Evolutionary conservation across 495 filamentous ascomycete genomes (phyloP).

Genomic region (Talaromyces nanjingensis): DNA sequence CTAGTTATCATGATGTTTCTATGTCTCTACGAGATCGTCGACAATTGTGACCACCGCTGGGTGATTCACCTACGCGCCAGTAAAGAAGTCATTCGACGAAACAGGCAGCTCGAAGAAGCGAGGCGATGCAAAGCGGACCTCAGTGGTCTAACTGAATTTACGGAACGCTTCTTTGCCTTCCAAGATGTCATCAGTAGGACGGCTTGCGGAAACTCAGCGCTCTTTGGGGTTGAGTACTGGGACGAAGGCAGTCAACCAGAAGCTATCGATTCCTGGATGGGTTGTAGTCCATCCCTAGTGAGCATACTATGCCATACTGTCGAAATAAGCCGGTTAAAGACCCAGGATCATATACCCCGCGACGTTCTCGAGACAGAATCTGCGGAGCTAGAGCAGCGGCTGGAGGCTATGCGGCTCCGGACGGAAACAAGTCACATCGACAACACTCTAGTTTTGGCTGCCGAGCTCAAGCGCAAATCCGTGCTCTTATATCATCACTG

Average conservation of each 20-base stretch:
- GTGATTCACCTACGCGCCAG: slow-evolving; percentile 37
- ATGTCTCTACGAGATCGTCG: slow-evolving; percentile 39
- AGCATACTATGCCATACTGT: slow-evolving; percentile 33
- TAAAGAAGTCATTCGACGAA: slow-evolving; percentile 34
- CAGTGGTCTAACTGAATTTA: slow-evolving; percentile 28
- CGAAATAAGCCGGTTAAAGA: slow-evolving; percentile 32
- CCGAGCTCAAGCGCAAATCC: slow-evolving; percentile 36
- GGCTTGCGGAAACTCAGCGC: slow-evolving; percentile 32
- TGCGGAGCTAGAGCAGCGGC: slow-evolving; percentile 3
- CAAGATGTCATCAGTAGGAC: slow-evolving; percentile 44
- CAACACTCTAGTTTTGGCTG: slow-evolving; percentile 22
- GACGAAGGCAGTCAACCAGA: slow-evolving; percentile 21
- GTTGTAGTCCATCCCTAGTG: slow-evolving; percentile 37
- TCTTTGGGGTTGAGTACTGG: slow-evolving; percentile 40
- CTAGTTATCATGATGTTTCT: slow-evolving; percentile 41
- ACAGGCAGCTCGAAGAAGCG: slow-evolving; percentile 18
- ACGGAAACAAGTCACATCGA: slow-evolving; percentile 23
- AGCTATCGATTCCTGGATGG: slow-evolving; percentile 38
- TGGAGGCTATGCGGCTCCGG: slow-evolving; percentile 18
- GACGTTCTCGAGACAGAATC: slow-evolving; percentile 7
- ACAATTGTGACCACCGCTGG: slow-evolving; percentile 39
- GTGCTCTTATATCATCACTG: slow-evolving; percentile 37
- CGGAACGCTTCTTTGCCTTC: slow-evolving; percentile 41
- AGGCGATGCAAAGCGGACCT: slow-evolving; percentile 4
- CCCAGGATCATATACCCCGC: slow-evolving; percentile 18